A percentile compares a stretch with the other conserved stretches of the same genome.
Conservation (phyloP, 768 basidiomycete genomes). For the Lentinula edodes region DNA sequence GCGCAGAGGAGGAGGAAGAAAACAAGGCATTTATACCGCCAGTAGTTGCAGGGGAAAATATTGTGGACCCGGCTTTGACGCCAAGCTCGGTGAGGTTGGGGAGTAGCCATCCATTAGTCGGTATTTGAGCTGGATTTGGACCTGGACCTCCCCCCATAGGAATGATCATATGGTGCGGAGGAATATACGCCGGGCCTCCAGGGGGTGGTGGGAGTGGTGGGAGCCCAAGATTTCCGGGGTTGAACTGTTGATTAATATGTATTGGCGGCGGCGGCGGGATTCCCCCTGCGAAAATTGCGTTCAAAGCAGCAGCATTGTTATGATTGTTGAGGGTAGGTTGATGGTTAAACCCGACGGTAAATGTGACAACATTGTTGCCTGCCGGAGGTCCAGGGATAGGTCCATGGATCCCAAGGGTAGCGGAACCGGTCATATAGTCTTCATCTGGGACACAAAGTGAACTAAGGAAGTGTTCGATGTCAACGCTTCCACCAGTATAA, state of each 20-base stretch:
- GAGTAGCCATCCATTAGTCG: constrained; percentile 48
- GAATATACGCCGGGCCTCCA: too few relatives aligned
- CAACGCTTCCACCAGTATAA: constrained; percentile 58
- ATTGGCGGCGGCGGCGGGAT: neutral
- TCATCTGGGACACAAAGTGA: neutral
- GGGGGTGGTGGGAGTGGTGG: neutral
- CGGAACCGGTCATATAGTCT: neutral
- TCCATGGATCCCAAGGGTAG: neutral
- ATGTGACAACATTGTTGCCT: neutral
- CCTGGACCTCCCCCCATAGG: neutral
- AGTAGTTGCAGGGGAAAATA: constrained; percentile 52
- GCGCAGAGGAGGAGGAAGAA: neutral
- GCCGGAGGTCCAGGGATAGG: neutral
- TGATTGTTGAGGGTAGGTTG: neutral
- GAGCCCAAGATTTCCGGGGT: neutral
- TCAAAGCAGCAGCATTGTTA: neutral
- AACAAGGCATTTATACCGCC: constrained; percentile 50
- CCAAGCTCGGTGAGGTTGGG: constrained; percentile 55
- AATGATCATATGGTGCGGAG: too few relatives aligned
- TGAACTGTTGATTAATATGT: neutral
- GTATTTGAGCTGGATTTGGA: neutral
- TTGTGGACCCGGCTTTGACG: constrained; percentile 33
- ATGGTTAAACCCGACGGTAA: neutral
- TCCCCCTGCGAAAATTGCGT: too few relatives aligned
- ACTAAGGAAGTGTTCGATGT: constrained; percentile 18